Evolutionary conservation across 1,284 basidiomycete species (phyloP).

Genomic region (Cutaneotrichosporon spelunceum): DNA sequence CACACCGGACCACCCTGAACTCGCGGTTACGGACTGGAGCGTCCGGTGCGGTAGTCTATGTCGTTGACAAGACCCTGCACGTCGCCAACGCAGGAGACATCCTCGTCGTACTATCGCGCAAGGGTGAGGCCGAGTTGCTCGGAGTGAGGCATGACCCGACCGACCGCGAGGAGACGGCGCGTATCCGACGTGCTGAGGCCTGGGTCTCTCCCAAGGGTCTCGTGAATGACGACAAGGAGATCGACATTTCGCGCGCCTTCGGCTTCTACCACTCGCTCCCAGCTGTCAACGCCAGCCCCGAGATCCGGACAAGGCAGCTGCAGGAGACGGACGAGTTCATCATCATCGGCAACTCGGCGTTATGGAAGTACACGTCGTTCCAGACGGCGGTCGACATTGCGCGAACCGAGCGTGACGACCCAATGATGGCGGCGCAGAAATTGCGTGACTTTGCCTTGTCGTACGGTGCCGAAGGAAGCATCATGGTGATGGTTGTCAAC

Average conservation of each 20-base stretch:
- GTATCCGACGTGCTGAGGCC: constrained; percentile 88
- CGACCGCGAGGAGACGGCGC: constrained; percentile 74
- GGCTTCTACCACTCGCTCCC: constrained; percentile 91
- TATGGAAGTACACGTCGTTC: constrained; percentile 93
- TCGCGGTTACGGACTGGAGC: constrained; percentile 67
- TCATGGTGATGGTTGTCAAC: constrained; percentile 97
- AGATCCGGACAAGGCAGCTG: constrained; percentile 68
- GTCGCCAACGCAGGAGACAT: constrained; percentile 89
- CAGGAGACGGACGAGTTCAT: constrained; percentile 91
- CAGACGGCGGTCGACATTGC: constrained; percentile 98
- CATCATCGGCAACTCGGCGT: constrained; percentile 85
- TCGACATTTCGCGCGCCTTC: constrained; percentile 87
- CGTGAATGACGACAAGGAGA: constrained; percentile 76
- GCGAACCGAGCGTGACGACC: constrained; percentile 75
- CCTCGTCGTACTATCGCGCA: constrained; percentile 79
- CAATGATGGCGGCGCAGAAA: constrained; percentile 94
- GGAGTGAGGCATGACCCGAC: constrained; percentile 88
- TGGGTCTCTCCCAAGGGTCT: constrained; percentile 94
- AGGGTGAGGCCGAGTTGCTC: constrained; percentile 72
- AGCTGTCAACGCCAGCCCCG: constrained; percentile 83
- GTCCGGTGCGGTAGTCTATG: constrained; percentile 82
- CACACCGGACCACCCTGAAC: constrained; percentile 24
- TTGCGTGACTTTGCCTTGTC: constrained; percentile 94
- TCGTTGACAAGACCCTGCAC: constrained; percentile 75
- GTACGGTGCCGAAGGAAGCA: constrained; percentile 89